Percentiles rank a stretch among this genome's conserved stretches.
Evolutionary conservation across 2,329 filamentous ascomycete genomes (phyloP).

Genomic region (Periconia macrospinosa): DNA sequence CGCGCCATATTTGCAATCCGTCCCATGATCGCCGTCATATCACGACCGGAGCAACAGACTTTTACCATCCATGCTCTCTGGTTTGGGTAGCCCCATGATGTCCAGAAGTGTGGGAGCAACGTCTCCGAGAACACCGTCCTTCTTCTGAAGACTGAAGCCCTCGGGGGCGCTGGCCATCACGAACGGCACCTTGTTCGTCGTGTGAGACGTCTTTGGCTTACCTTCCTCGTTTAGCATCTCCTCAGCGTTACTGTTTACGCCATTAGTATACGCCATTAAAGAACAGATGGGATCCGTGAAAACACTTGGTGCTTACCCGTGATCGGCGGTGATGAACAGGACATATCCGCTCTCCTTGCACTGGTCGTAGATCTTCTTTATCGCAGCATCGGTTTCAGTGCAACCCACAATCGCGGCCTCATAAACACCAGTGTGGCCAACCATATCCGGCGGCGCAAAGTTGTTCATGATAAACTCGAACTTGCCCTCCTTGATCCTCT

Average conservation of each 20-base stretch:
- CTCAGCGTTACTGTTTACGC: slow-evolving; percentile 74
- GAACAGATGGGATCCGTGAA: neutral
- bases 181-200: slow-evolving; percentile 95
- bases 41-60: slow-evolving; percentile 67
- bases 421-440: slow-evolving; percentile 97
- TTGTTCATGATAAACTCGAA: slow-evolving; percentile 99
- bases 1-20: neutral
- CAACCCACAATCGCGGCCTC: slow-evolving; percentile 87
- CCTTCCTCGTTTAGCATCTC: slow-evolving; percentile 98
- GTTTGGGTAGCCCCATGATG: slow-evolving; percentile 87
- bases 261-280: slow-evolving; percentile 19
- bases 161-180: slow-evolving; percentile 96
- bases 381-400: slow-evolving; percentile 87
- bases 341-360: slow-evolving; percentile 94
- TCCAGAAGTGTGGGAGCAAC: slow-evolving; percentile 93
- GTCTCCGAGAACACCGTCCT: slow-evolving; percentile 89
- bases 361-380: slow-evolving; percentile 86
- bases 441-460: slow-evolving; percentile 99
- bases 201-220: slow-evolving; percentile 97
- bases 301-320: slow-evolving; percentile 62
- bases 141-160: slow-evolving; percentile 83
- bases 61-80: slow-evolving; percentile 86
- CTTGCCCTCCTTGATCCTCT: slow-evolving; percentile 80
- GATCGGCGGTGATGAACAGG: slow-evolving; percentile 93
- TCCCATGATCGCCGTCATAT: too few relatives aligned